Base-by-base conservation (phyloP, 1,284 basidiomycete species). In the Cystobasidium sp. region DNA sequence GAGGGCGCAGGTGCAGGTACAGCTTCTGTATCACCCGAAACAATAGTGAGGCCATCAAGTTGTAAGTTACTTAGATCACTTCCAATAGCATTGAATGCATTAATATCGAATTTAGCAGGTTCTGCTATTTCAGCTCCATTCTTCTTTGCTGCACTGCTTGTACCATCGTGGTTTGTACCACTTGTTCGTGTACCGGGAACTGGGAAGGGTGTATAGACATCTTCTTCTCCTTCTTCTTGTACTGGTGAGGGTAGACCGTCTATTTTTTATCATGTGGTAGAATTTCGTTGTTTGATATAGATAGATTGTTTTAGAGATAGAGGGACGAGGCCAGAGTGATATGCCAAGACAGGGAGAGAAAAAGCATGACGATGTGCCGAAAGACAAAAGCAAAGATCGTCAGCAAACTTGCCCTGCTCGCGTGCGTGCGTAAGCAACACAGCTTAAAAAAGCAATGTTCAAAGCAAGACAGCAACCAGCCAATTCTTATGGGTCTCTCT, bases 201-300 rank as follows among this genome's bases (percentile, higher is more conserved):
- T 12, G 44, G 31, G 18, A 67, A 67, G 16, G 64, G 39, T 39
- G 51, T 53, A 53, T 43, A 56, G 7, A 67, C 31, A 2, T 51
- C 68, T 47, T 70, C 68, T 20, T 70, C 68, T 43, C 46, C 41
- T 53, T 70, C 68, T 53, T 70, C 68, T 31, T 41, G 56, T 46
- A 70, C 68, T 14, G 68, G 68, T 37, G 68, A 70, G 16, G 68
- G 68, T 10, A 70, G 68, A 41, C 68, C 56, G 44, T 70, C 68
- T 70, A 46, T 58, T 14, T 24, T 20, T 22, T 22, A 56, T 24
- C 9, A 8, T 37, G 46, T 12, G 12, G 12, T n/a, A n/a, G 46
- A 1, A 12, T 12, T 49, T 49, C 14, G 46, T 49, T 49, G 46
- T 12, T 49, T 49, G 46, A 12, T 12, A 49, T 49, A 31, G 31